These are phyloP conservation scores for Pseudocercospora crystallina DNA, from an alignment of 2,329 filamentous ascomycete species.

Conservation along the genomic window DNA sequence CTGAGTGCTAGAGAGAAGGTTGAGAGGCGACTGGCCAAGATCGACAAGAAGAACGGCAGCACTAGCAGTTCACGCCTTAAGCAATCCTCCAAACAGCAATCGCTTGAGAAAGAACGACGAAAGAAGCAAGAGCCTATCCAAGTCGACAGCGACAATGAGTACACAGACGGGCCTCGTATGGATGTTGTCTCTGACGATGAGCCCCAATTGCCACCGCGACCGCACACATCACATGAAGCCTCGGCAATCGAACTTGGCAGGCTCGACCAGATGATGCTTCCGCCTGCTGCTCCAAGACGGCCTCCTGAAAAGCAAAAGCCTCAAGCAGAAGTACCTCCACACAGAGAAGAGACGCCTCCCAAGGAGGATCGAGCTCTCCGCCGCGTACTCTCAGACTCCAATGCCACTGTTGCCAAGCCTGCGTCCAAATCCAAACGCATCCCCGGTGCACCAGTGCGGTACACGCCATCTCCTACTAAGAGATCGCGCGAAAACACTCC, in stretches of 20 bases:
- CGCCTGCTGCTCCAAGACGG: slow-evolving; percentile 12
- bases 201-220: slow-evolving; percentile 4
- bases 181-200: slow-evolving; percentile 10
- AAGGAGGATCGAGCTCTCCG: slow-evolving; percentile 18
- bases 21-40: slow-evolving; percentile 31
- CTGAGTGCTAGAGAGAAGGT: slow-evolving; percentile 23
- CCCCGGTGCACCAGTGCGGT: slow-evolving; percentile 31
- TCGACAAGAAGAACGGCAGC: slow-evolving; percentile 27
- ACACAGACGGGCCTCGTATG: slow-evolving; percentile 5
- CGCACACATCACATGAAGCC: slow-evolving; percentile 12
- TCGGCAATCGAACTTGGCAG: slow-evolving; percentile 19
- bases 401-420: neutral
- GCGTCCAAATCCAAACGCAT: slow-evolving; percentile 17
- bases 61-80: slow-evolving; percentile 15
- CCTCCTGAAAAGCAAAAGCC: neutral
- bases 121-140: neutral
- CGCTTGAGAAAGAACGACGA: neutral
- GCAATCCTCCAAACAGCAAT: slow-evolving; percentile 5
- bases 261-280: slow-evolving; percentile 22
- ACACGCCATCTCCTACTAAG: slow-evolving; percentile 27
- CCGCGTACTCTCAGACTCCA: slow-evolving; percentile 21
- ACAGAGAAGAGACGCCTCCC: neutral
- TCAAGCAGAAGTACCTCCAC: neutral
- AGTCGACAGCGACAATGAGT: slow-evolving; percentile 6
- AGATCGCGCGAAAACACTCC: slow-evolving; percentile 18